These are phyloP conservation scores for Fagopyrum esculentum DNA, from an alignment of 148 eudicot species.

Conservation along the genomic window DNA sequence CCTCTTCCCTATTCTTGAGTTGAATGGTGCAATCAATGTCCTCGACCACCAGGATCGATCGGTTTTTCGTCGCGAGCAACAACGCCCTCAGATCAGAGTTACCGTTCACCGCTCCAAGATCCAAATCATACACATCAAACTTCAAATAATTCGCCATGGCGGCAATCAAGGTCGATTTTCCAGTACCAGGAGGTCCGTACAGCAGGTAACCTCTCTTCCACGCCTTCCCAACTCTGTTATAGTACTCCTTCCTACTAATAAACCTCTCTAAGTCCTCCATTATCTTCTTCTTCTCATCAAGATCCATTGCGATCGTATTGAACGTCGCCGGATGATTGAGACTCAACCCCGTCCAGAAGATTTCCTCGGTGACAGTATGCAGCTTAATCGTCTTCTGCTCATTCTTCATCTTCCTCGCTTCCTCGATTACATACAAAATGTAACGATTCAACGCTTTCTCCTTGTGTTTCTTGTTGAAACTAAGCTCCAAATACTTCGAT, in stretches of 20 bases:
- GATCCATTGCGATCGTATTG: conserved; percentile 12
- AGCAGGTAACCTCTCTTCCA: conserved; percentile 13
- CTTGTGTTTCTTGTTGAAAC: conserved; percentile 21
- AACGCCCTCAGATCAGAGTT: conserved; percentile 29
- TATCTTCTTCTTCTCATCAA: neutral
- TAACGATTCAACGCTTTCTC: conserved; percentile 21
- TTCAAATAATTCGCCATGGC: conserved; percentile 27
- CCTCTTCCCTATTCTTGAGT: conserved; percentile 21
- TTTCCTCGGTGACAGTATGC: neutral
- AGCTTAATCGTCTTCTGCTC: conserved; percentile 26
- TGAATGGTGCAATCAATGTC: conserved; percentile 35
- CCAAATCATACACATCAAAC: conserved; percentile 36
- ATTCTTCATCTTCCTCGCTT: conserved; percentile 14
- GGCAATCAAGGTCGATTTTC: conserved; percentile 27
- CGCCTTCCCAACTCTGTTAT: conserved; percentile 8
- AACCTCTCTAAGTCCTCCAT: conserved; percentile 6
- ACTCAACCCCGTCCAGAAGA: neutral
- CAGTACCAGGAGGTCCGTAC: conserved; percentile 21
- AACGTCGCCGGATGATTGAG: conserved; percentile 12
- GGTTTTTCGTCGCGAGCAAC: conserved; percentile 24
- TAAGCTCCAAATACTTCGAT: conserved; percentile 15
- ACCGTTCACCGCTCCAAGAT: conserved; percentile 18
- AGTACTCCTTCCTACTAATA: conserved; percentile 17
- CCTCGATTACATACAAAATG: conserved; percentile 22
- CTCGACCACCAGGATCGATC: conserved; percentile 36